A percentile compares a stretch with the other conserved stretches of the same genome.
Conservation (phyloP, 371 early-diverging fungal species). For the Smittium culicis region DNA sequence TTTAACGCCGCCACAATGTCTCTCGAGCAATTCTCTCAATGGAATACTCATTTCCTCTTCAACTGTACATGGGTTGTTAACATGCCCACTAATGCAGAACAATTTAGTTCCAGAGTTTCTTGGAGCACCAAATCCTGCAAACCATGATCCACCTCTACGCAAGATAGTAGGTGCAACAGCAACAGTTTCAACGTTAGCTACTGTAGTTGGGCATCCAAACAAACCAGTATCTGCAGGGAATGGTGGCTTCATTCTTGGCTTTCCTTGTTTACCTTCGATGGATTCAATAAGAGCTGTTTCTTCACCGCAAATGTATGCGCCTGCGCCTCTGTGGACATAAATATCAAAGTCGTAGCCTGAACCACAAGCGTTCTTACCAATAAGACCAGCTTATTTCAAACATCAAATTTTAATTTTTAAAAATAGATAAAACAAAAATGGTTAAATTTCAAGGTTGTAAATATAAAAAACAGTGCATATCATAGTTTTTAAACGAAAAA, state of each 20-base stretch:
- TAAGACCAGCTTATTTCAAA: slow-evolving; percentile 77
- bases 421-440: too few species aligned
- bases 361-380: slow-evolving; percentile 95
- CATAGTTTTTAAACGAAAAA: too few species aligned
- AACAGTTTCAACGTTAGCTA: slow-evolving; percentile 95
- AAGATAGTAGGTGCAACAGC: slow-evolving; percentile 94
- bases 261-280: slow-evolving; percentile 94
- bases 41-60: slow-evolving; percentile 98
- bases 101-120: slow-evolving; percentile 93
- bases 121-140: slow-evolving; percentile 82
- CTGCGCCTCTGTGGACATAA: slow-evolving; percentile 91
- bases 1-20: slow-evolving; percentile 91
- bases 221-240: slow-evolving; percentile 97
- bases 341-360: slow-evolving; percentile 92
- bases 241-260: slow-evolving; percentile 96
- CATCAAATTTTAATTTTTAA: too few species aligned
- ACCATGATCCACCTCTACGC: slow-evolving; percentile 87
- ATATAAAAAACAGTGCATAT: too few species aligned
- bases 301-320: slow-evolving; percentile 97
- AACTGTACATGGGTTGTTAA: slow-evolving; percentile 92
- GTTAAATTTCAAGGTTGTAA: too few species aligned
- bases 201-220: slow-evolving; percentile 96
- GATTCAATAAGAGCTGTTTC: slow-evolving; percentile 96
- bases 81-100: slow-evolving; percentile 93
- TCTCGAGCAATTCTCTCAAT: slow-evolving; percentile 82